Evolutionary conservation across 2,329 filamentous ascomycete genomes (phyloP), one percentile per base, ranked within the genome.

Genomic region (Nigrospora sphaerica): DNA sequence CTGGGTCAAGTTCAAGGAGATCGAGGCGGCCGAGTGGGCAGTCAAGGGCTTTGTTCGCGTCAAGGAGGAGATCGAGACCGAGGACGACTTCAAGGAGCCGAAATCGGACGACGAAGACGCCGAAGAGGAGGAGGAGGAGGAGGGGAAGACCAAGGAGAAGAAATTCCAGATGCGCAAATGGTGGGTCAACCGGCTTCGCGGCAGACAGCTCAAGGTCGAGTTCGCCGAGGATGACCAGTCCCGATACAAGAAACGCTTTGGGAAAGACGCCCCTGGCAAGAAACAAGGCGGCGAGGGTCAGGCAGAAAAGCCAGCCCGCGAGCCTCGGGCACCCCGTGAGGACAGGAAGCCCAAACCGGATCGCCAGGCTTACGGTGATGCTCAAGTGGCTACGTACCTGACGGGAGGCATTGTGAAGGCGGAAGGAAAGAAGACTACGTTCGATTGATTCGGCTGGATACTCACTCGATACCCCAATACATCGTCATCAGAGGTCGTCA

Each of bases 231-330:
- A 97, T 65, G 82, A 91, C 48, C 83, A 88, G 56, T 81, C 81
- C 32, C 75, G 93, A 48, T 98, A 98, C 68, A 92, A 92, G 73
- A 98, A 97, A 75, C 81, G 93, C 2, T 97, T 86, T 61, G 86
- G 88, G 53, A 92, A 91, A 65, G 84, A 84, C 36, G 77, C 75
- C 32, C 73, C 70, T 18, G 41, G 54, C 55, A 44, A 57, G 53
- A 50, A 50, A 42, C 56, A 57, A 42, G 52, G 57, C 35, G 52
- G 59, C 34, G 53, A 62, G 18, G 49, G 45, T 14, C 49, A 58
- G 47, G 51, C 42, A 44, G 43, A 54, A 65, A 71, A 47, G 60
- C 71, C 57, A 51, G 69, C 53, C 62, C 64, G 59, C 62, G 46
- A 39, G 12, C 19, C 10, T 18, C 33, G 35, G 12, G 33, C 10